Percentiles rank a stretch among this genome's conserved stretches.
Evolutionary conservation across 2,329 filamentous ascomycete species (phyloP).

Genomic region (Neopestalotiopsis rosae): DNA sequence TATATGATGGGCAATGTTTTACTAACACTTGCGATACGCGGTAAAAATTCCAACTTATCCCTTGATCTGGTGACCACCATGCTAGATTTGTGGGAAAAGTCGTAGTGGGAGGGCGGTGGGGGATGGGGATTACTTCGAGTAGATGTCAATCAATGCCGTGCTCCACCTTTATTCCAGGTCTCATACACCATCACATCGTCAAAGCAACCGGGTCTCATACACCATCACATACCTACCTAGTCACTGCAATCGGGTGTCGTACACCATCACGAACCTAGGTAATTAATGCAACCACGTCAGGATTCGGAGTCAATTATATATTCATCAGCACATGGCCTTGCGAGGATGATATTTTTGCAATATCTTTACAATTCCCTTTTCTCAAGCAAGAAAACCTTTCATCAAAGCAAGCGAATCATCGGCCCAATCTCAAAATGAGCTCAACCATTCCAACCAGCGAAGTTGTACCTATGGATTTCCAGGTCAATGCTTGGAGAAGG

Average conservation of each 20-base stretch:
- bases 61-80: constrained; percentile 15
- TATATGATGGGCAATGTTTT: no score
- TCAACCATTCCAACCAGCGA: background rate
- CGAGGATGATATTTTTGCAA: background rate
- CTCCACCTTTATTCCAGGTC: background rate
- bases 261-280: background rate
- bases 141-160: background rate
- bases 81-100: constrained; percentile 43
- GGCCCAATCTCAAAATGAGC: background rate
- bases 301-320: background rate
- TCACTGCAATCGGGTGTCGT: background rate
- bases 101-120: constrained; percentile 22
- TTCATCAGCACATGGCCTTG: background rate
- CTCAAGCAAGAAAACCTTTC: background rate
- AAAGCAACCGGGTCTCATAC: background rate
- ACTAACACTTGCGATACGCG: no score
- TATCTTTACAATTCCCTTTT: background rate
- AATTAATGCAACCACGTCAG: background rate
- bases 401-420: background rate
- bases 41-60: no score
- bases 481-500: background rate
- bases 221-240: background rate
- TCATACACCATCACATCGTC: background rate
- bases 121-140: no score
- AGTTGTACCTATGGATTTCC: background rate